Evolutionary conservation across 805 yeast genomes (phyloP).

Genomic region (Ogataea angusta): DNA sequence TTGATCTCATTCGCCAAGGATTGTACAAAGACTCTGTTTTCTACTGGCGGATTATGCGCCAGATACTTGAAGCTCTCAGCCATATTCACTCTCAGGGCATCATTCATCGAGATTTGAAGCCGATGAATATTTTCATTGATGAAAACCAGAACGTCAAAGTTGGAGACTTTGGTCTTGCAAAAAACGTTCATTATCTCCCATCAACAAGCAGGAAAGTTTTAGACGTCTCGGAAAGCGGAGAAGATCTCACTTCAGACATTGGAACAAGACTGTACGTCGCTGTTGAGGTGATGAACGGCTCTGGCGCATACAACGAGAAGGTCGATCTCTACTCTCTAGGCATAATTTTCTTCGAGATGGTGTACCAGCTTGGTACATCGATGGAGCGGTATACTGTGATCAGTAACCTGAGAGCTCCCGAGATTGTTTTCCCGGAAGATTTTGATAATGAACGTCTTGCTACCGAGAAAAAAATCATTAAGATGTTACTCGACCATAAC

Average conservation of each 20-base stretch:
- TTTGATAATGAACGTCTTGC: constrained; percentile 51
- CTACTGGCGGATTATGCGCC: constrained; percentile 88
- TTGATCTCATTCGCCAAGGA: constrained; percentile 77
- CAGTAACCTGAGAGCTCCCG: constrained; percentile 55
- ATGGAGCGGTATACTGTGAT: constrained; percentile 87
- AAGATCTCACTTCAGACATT: constrained; percentile 84
- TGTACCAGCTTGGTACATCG: constrained; percentile 76
- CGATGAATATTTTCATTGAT: constrained; percentile 94
- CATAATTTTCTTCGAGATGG: constrained; percentile 93
- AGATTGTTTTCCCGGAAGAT: constrained; percentile 67
- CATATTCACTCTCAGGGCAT: constrained; percentile 93
- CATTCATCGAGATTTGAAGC: constrained; percentile 92
- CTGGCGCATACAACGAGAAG: constrained; percentile 80
- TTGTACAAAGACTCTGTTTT: constrained; percentile 68
- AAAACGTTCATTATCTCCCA: constrained; percentile 63
- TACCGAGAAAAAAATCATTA: constrained; percentile 66
- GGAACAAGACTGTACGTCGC: constrained; percentile 96
- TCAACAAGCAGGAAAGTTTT: constrained; percentile 11
- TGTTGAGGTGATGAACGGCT: constrained; percentile 73
- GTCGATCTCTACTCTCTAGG: constrained; percentile 97
- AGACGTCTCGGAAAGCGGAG: constrained; percentile 37
- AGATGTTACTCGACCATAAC: constrained; percentile 68
- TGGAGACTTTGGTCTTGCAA: constrained; percentile 97
- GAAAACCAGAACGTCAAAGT: constrained; percentile 83
- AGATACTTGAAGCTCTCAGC: constrained; percentile 81